Base-by-base conservation (phyloP, 306 rosid genomes). In the Trichosanthes truncata region DNA sequence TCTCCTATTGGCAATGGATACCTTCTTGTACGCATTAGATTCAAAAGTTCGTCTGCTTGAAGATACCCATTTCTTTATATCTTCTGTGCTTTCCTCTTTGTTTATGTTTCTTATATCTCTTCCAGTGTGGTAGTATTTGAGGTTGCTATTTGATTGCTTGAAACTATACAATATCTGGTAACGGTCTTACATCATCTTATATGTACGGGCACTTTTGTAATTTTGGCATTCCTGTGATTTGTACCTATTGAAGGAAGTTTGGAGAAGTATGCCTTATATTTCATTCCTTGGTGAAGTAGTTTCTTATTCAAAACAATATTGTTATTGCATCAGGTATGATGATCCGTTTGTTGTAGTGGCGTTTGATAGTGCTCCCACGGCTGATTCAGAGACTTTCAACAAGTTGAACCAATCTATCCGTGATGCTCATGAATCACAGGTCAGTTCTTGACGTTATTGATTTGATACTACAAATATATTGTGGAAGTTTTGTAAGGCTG, bases 321-420 rank as follows among this genome's bases (percentile, higher is more conserved):
- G 52, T 41, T 78, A 62, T 77, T 82, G 76, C 84, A 74, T 84
- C 80, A 95, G 99, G 88, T 86, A 88, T 48, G 88, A 91, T 0
- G 92, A 91, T 75, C 97, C 81, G 83, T 93, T 89, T 74, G 96
- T 95, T 78, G 80, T 90, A 79, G 91, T 88, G 23, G 91, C 94
- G 75, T 95, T 91, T 88, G 99, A 95, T 86, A 91, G 85, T 82
- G 94, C 94, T 83, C 99, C 99, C 71, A 95, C 99, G 0, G 97
- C 87, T 65, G 99, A 95, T 83, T 88, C 97, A 62, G 99, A 95
- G 86, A 68, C 82, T 72, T 91, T 87, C 81, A 62, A 82, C 81
- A 95, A 93, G 86, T 59, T 93, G 84, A 93, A 90, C 76, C 89
- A 85, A 84, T 80, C 97, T 81, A 86, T 79, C 53, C 96, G 95